phyloP scores from a whole-genome alignment of 108 stramenopile genomes.

The Chaetoceros muelleri region DNA sequence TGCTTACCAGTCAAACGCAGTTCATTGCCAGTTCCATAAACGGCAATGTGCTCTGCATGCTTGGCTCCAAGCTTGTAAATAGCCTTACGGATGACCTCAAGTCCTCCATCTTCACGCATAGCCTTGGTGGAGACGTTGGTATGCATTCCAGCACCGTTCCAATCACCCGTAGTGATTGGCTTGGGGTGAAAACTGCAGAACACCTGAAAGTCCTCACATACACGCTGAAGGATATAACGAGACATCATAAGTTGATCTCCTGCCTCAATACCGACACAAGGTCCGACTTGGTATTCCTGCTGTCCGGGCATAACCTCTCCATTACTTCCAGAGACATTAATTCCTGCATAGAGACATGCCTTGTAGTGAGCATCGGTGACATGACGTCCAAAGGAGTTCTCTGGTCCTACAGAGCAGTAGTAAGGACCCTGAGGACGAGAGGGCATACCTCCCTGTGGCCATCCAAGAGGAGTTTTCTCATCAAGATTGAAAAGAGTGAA shows the following conservation, averaged over 20 bases:
- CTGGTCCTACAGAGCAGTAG: conserved; percentile 94
- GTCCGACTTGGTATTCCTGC: conserved; percentile 98
- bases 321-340: conserved; percentile 92
- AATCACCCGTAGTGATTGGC: conserved; percentile 95
- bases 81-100: conserved; percentile 87
- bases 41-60: conserved; percentile 93
- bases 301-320: conserved; percentile 99
- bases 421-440: conserved; percentile 89
- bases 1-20: conserved; percentile 90
- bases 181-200: conserved; percentile 96
- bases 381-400: conserved; percentile 89
- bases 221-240: conserved; percentile 93
- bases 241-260: conserved; percentile 96
- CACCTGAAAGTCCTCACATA: conserved; percentile 96
- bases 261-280: conserved; percentile 95
- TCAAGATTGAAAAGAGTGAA: conserved; percentile 97
- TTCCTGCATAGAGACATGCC: conserved; percentile 91
- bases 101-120: conserved; percentile 92
- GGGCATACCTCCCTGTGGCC: conserved; percentile 89
- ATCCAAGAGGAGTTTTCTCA: conserved; percentile 85
- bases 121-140: conserved; percentile 94
- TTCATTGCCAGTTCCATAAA: conserved; percentile 98
- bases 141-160: conserved; percentile 99
- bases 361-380: conserved; percentile 92
- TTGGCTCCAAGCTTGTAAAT: conserved; percentile 93